A percentile compares a stretch with the other conserved stretches of the same genome.
These are phyloP conservation scores for Nicotiana noctiflora DNA, from an alignment of 257 asterid species.

Conservation along the genomic window DNA sequence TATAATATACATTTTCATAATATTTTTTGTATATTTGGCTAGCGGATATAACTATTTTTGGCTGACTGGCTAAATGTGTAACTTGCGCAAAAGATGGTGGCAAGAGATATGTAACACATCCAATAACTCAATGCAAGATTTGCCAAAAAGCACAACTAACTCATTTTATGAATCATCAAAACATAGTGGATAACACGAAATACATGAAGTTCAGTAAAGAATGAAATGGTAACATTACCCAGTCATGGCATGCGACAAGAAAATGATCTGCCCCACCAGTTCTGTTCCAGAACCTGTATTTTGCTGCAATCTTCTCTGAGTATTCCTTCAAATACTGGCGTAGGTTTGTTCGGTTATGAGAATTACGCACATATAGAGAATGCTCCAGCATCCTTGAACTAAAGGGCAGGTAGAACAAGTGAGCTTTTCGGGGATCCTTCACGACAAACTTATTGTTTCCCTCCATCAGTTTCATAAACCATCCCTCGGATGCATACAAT, in stretches of 20 bases:
- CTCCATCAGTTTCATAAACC: conserved; percentile 97
- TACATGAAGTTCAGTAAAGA: neutral
- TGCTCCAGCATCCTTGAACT: conserved; percentile 67
- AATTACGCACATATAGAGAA: conserved; percentile 59
- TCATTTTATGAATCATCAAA: neutral
- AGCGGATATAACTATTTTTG: no score
- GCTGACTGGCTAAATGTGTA: neutral
- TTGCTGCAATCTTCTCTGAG: conserved; percentile 67
- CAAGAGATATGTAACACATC: no score
- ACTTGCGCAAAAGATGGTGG: neutral
- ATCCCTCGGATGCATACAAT: conserved; percentile 86
- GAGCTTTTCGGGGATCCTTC: conserved; percentile 74
- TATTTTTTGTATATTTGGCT: no score
- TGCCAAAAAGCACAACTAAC: neutral
- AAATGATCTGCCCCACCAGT: conserved; percentile 93
- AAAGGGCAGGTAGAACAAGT: conserved; percentile 86
- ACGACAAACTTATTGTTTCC: conserved; percentile 56
- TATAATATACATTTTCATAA: no score
- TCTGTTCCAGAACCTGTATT: conserved; percentile 83
- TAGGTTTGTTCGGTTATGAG: conserved; percentile 68
- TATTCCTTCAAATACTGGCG: conserved; percentile 63
- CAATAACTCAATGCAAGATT: neutral
- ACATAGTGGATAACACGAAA: neutral
- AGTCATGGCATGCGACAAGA: conserved; percentile 93
- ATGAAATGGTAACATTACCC: conserved; percentile 48